A percentile compares a stretch with the other conserved stretches of the same genome.
Conservation (phyloP, 257 asterid species). For the Pogostemon cablin region DNA sequence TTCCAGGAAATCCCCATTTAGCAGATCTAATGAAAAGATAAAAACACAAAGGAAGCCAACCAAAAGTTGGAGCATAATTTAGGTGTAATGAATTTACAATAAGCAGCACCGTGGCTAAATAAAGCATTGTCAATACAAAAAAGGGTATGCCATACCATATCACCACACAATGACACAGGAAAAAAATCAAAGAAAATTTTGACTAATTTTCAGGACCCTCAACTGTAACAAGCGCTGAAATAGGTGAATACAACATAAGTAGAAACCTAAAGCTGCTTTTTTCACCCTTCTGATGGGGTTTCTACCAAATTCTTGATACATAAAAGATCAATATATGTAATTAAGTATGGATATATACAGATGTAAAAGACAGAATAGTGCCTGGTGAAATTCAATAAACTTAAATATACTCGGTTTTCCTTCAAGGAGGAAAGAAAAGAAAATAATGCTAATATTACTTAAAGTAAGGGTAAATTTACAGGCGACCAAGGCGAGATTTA, state of each 20-base stretch:
- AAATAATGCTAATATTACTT: background rate
- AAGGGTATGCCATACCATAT: background rate
- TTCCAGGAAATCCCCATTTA: background rate
- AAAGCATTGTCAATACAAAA: background rate
- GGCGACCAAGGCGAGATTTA: background rate
- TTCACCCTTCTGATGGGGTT: background rate
- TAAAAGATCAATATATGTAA: background rate
- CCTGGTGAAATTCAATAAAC: background rate
- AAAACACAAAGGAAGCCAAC: background rate
- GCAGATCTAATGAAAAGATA: background rate
- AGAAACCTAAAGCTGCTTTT: background rate
- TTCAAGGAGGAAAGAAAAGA: background rate
- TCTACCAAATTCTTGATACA: background rate
- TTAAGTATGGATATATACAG: background rate
- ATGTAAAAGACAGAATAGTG: slow-evolving; percentile 1
- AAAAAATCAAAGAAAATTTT: background rate
- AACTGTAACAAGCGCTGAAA: background rate
- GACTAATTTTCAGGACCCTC: background rate
- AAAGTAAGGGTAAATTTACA: background rate
- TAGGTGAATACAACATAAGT: background rate
- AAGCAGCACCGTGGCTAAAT: background rate
- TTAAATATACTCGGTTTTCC: background rate
- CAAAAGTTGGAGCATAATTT: slow-evolving; percentile 3
- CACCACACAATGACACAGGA: background rate
- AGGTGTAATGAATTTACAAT: background rate